Base-by-base conservation (phyloP, 129 eudicot species). In the Kitagawia praeruptora region DNA sequence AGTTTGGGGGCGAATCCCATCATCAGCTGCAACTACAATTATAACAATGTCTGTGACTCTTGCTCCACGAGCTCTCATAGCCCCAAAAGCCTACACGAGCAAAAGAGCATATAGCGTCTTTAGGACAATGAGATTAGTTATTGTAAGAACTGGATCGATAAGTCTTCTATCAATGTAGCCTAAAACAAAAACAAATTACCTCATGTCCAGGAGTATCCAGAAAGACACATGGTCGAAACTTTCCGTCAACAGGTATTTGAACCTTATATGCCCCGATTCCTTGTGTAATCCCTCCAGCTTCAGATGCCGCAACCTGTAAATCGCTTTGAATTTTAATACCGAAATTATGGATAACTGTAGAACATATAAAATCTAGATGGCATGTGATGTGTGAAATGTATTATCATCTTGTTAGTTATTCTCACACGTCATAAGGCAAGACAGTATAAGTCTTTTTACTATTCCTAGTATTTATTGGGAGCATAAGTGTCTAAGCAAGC, bases 11-110 rank as follows among this genome's bases (percentile, higher is more conserved):
- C 89, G 93, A 41, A 95, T 90, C 47, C 97, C 99, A 83, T 95
- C 99, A 95, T 92, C 97, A 81, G 97, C 99, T 81, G 97, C 99
- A 70, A 95, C 99, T 54, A 95, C 99, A 83, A 95, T 89, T 79
- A 95, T 87, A 84, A 91, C 99, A 86, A 95, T 95, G 85, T 95
- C 99, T 74, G 99, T 95, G 49, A 95, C 99, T 80, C 97, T 84
- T 4, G 99, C 96, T 81, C 99, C 99, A 75, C 99, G 99, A 75
- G 99, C 99, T 86, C 99, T 92, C 97, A 95, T 95, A 58, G 99
- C 96, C 83, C 99, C 99, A 89, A 95, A 95, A 61, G 99, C 99
- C 97, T 95, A 83, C 58, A 87, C 28, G 34, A 81, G 71, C 58
- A 34, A 25, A 21, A 75, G 27, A 58, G 72, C 46, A 47, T 27